phyloP scores from a whole-genome alignment of 192 early-diverging fungal species.

The Gryganskiella cystojenkinii region DNA sequence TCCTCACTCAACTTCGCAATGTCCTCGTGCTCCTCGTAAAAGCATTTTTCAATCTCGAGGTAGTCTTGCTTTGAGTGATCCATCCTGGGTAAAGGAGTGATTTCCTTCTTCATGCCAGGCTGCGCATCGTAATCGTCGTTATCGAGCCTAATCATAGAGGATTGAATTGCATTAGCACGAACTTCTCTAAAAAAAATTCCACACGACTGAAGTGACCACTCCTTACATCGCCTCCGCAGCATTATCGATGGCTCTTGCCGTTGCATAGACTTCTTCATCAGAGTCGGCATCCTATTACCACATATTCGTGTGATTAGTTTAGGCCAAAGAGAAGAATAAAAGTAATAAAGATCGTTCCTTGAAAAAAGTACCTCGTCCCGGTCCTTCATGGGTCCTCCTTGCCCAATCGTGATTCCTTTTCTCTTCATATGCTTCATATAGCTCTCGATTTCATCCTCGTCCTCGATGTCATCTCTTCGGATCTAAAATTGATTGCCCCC shows the following conservation, averaged over 20 bases:
- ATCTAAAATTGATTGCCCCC: conserved; percentile 32
- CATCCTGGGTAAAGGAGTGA: conserved; percentile 70
- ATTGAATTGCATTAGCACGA: not conserved
- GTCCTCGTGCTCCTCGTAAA: conserved; percentile 83
- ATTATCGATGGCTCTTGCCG: conserved; percentile 75
- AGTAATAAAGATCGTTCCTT: not conserved
- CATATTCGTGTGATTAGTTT: not conserved
- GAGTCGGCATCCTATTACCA: conserved; percentile 67
- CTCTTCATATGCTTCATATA: conserved; percentile 82
- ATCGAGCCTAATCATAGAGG: conserved; percentile 24
- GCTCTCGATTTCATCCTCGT: conserved; percentile 80
- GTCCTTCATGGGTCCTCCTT: conserved; percentile 51
- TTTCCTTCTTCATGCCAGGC: conserved; percentile 64
- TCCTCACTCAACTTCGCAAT: conserved; percentile 70
- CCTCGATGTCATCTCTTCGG: conserved; percentile 74
- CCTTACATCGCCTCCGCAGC: conserved; percentile 49
- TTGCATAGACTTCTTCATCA: conserved; percentile 88
- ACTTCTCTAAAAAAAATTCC: not conserved
- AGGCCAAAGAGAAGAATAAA: not conserved
- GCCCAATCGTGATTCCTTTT: conserved; percentile 80
- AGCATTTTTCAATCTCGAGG: conserved; percentile 76
- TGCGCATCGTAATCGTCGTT: conserved; percentile 23
- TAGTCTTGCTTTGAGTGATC: conserved; percentile 78
- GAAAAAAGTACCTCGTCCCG: conserved; percentile 58
- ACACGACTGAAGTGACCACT: not conserved